phyloP scores from a whole-genome alignment of 1,284 basidiomycete genomes.

The Malassezia obtusa region DNA sequence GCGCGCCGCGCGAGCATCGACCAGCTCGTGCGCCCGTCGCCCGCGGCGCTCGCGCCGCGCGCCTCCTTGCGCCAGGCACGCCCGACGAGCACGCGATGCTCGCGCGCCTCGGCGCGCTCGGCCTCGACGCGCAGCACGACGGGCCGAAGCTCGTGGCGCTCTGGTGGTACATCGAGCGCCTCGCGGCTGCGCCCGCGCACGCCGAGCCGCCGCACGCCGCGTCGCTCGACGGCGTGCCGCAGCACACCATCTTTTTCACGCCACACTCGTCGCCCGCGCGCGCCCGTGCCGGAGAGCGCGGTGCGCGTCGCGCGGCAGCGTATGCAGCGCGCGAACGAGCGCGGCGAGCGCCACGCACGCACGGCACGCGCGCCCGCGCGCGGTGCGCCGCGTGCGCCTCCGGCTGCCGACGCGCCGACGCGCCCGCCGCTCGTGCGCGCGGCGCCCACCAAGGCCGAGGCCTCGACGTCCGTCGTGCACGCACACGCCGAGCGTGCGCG shows the following conservation, averaged over 20 bases:
- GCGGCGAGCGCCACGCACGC: background rate
- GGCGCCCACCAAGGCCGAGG: background rate
- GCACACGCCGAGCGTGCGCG: slow-evolving; percentile 1
- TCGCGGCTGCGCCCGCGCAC: background rate
- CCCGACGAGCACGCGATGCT: slow-evolving; percentile 2
- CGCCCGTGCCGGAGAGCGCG: background rate
- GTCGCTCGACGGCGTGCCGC: slow-evolving; percentile 72
- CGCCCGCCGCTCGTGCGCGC: background rate
- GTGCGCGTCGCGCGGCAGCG: background rate
- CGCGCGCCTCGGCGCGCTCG: background rate
- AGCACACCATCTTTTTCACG: slow-evolving; percentile 86
- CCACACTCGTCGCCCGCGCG: slow-evolving; percentile 9
- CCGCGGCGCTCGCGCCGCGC: background rate
- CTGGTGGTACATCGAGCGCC: slow-evolving; percentile 11
- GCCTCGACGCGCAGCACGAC: background rate
- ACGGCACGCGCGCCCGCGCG: background rate
- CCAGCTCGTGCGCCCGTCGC: slow-evolving; percentile 1
- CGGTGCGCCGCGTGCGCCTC: background rate
- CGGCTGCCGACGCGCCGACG: background rate
- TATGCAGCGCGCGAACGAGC: background rate
- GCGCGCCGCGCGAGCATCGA: background rate
- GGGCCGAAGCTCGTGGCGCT: slow-evolving; percentile 7
- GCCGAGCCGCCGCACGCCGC: background rate
- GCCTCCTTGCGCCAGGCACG: background rate
- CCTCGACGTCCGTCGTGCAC: background rate